A percentile compares a stretch with the other conserved stretches of the same genome.
phyloP scores from a whole-genome alignment of 2,329 filamentous ascomycete genomes.

The Xylariaceae sp. region DNA sequence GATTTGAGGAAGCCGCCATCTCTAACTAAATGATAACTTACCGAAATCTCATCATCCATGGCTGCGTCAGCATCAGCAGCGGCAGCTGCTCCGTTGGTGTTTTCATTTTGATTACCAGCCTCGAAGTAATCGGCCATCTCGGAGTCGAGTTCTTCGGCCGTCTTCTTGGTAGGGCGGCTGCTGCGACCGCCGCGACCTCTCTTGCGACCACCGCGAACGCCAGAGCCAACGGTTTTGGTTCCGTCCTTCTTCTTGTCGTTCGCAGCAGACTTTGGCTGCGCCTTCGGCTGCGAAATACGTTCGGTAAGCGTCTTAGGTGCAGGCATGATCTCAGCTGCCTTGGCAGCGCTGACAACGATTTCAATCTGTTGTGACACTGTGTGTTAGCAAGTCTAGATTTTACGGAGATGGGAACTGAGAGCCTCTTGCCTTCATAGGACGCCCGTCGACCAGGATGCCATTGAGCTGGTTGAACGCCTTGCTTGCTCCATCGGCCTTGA shows the following conservation, averaged over 20 bases:
- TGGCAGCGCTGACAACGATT: constrained; percentile 75
- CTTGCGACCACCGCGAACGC: constrained; percentile 45
- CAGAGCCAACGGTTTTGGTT: constrained; percentile 37
- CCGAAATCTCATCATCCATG: constrained; percentile 61
- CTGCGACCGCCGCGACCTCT: constrained; percentile 46
- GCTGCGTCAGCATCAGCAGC: constrained; percentile 44
- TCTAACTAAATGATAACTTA: constrained; percentile 11
- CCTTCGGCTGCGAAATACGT: constrained; percentile 69
- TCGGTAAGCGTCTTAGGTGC: constrained; percentile 70
- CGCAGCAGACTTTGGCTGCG: constrained; percentile 77
- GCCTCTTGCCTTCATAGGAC: constrained; percentile 73
- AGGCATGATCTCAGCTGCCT: constrained; percentile 61
- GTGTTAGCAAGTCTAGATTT: constrained; percentile 15
- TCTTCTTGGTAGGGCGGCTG: constrained; percentile 73
- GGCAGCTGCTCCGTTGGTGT: constrained; percentile 36
- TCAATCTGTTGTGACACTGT: constrained; percentile 59
- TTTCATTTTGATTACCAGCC: constrained; percentile 39
- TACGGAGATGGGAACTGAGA: background rate
- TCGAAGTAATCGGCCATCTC: constrained; percentile 97
- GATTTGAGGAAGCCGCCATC: too few species aligned
- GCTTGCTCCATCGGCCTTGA: constrained; percentile 71
- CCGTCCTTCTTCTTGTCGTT: constrained; percentile 60
- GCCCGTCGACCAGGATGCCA: constrained; percentile 82
- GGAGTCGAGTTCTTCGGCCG: constrained; percentile 87
- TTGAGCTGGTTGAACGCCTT: constrained; percentile 82